A percentile compares a stretch with the other conserved stretches of the same genome.
phyloP scores from a whole-genome alignment of 805 yeast species.

The Wickerhamomyces kurtzmanii region DNA sequence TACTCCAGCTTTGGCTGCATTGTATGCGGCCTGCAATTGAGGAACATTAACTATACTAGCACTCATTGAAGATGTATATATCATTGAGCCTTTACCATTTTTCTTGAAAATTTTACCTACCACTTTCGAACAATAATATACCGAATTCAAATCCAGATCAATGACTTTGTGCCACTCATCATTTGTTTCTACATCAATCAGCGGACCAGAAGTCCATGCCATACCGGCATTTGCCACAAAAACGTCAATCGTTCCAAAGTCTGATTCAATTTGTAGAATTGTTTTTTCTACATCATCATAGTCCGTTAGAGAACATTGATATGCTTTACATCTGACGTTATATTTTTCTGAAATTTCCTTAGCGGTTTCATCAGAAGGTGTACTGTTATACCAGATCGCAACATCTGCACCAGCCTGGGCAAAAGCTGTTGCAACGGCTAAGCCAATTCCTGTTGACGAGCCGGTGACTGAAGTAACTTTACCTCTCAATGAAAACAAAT shows the following conservation, averaged over 20 bases:
- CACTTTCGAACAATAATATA: constrained; percentile 68
- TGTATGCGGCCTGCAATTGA: constrained; percentile 78
- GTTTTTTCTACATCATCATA: constrained; percentile 17
- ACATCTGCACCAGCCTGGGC: constrained; percentile 90
- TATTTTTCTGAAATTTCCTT: constrained; percentile 51
- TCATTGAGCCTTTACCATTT: constrained; percentile 69
- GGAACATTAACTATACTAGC: constrained; percentile 84
- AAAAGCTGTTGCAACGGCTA: constrained; percentile 71
- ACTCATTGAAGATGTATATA: constrained; percentile 84
- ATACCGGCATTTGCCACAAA: constrained; percentile 90
- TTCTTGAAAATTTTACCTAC: constrained; percentile 65
- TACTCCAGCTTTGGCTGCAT: constrained; percentile 81
- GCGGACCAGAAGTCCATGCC: constrained; percentile 64
- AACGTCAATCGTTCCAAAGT: constrained; percentile 68
- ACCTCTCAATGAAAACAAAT: constrained; percentile 72
- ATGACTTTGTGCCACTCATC: constrained; percentile 65
- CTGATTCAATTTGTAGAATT: constrained; percentile 35
- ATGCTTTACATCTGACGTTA: constrained; percentile 58
- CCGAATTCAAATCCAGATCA: constrained; percentile 70
- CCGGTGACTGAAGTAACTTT: constrained; percentile 83
- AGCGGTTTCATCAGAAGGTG: constrained; percentile 23
- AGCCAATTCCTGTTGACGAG: constrained; percentile 77
- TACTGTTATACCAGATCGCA: constrained; percentile 28
- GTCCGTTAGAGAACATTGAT: constrained; percentile 22
- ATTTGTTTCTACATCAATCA: constrained; percentile 33